Evolutionary conservation across 2,329 filamentous ascomycete species (phyloP).

Genomic region (Phialophora expanda): DNA sequence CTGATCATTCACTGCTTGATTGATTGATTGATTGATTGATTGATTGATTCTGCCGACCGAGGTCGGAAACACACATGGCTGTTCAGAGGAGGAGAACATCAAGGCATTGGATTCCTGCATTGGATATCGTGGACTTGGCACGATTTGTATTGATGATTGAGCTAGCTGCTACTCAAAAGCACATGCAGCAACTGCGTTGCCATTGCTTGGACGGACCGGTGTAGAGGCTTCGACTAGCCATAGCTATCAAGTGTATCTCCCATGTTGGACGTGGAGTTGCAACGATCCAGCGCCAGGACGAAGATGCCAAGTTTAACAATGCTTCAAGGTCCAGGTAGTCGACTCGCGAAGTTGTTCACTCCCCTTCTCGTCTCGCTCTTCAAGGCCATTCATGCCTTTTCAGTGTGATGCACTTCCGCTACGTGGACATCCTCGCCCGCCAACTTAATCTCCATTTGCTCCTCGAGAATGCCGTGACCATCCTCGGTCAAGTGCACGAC

Average conservation of each 20-base stretch:
- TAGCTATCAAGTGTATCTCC: neutral
- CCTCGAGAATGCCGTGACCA: conserved; percentile 28
- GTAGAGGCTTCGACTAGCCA: neutral
- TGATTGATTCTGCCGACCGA: neutral
- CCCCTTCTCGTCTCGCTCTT: neutral
- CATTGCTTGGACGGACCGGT: neutral
- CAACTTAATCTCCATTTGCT: conserved; percentile 8
- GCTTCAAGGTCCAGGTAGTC: no score
- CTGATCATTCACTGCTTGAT: neutral
- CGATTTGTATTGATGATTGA: neutral
- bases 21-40: neutral
- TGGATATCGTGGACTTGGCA: neutral
- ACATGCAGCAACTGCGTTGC: neutral
- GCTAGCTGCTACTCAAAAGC: neutral
- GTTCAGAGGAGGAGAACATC: neutral
- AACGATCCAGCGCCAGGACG: no score
- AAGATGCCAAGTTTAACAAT: no score
- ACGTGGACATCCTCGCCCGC: conserved; percentile 2
- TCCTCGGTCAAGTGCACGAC: conserved; percentile 29
- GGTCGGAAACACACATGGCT: neutral
- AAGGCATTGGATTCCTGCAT: neutral
- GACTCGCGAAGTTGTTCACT: no score
- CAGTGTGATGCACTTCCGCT: conserved; percentile 11
- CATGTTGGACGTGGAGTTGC: no score
- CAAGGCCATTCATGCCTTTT: conserved; percentile 17